These are phyloP conservation scores for Rhinocladiella similis DNA, from an alignment of 2,329 filamentous ascomycete species.

Conservation along the genomic window DNA sequence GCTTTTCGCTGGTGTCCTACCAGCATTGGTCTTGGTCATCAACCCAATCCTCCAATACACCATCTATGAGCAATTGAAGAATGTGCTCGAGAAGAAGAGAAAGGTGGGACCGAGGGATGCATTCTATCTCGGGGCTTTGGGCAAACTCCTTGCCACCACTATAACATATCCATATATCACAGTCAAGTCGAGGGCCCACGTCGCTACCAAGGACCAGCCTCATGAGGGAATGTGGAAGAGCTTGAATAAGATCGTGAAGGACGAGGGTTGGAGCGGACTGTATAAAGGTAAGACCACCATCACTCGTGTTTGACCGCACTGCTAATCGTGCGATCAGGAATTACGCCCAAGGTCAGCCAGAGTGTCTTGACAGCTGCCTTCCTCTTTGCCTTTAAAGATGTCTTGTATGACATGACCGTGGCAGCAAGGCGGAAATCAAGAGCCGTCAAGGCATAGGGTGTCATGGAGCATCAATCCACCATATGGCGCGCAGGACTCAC, in stretches of 20 bases:
- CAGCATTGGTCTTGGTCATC: slow-evolving; percentile 89
- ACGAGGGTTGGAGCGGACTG: slow-evolving; percentile 88
- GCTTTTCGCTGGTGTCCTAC: slow-evolving; percentile 88
- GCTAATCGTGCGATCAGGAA: slow-evolving; percentile 58
- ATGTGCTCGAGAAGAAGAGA: slow-evolving; percentile 72
- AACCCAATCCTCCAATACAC: slow-evolving; percentile 99
- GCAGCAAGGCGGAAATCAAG: slow-evolving; percentile 15
- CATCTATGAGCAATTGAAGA: slow-evolving; percentile 98
- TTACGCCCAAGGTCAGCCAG: slow-evolving; percentile 94
- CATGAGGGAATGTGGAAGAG: slow-evolving; percentile 79
- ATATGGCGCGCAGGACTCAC: neutral
- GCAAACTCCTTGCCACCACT: slow-evolving; percentile 89
- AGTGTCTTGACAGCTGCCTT: slow-evolving; percentile 95
- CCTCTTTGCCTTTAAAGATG: slow-evolving; percentile 97
- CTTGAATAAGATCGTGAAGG: slow-evolving; percentile 74
- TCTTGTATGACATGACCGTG: slow-evolving; percentile 67
- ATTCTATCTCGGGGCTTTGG: slow-evolving; percentile 87
- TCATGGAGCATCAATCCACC: neutral
- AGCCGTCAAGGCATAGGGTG: slow-evolving; percentile 15
- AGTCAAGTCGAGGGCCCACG: slow-evolving; percentile 96
- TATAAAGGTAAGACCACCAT: slow-evolving; percentile 63
- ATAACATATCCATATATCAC: slow-evolving; percentile 99
- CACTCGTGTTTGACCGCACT: neutral
- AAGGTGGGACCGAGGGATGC: slow-evolving; percentile 82
- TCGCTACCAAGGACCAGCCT: slow-evolving; percentile 73